Percentiles rank a stretch among this genome's conserved stretches.
Evolutionary conservation across 2,329 filamentous ascomycete genomes (phyloP).

Genomic region (Boeremia lycopersici): DNA sequence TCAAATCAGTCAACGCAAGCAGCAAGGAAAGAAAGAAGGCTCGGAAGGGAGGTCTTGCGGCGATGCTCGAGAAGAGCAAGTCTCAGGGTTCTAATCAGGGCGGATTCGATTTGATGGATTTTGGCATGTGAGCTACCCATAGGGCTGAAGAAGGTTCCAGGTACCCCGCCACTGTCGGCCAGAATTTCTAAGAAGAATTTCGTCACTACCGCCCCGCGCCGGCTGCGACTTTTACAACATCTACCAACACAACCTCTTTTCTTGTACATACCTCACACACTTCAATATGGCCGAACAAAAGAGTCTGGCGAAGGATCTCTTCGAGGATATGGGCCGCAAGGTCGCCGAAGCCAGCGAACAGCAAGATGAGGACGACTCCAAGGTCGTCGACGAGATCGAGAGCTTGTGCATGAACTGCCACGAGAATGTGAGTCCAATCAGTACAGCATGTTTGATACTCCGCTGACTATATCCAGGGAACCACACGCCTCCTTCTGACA

Average conservation of each 20-base stretch:
- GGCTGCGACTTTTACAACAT: slow-evolving; percentile 6
- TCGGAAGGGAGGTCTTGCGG: slow-evolving; percentile 61
- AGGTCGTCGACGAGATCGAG: slow-evolving; percentile 60
- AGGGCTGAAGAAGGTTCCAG: slow-evolving; percentile 34
- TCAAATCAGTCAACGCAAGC: slow-evolving; percentile 49
- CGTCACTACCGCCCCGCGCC: slow-evolving; percentile 24
- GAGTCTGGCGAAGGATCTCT: slow-evolving; percentile 55
- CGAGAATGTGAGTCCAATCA: slow-evolving; percentile 47
- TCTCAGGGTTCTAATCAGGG: slow-evolving; percentile 41
- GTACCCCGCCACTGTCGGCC: slow-evolving; percentile 12
- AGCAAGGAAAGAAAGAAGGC: slow-evolving; percentile 63
- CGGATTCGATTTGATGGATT: slow-evolving; percentile 59
- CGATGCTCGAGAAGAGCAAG: slow-evolving; percentile 57
- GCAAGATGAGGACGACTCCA: slow-evolving; percentile 48
- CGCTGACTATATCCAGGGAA: slow-evolving; percentile 64
- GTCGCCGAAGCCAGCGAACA: slow-evolving; percentile 50
- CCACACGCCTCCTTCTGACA: slow-evolving; percentile 84
- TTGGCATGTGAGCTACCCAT: slow-evolving; percentile 53
- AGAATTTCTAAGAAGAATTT: slow-evolving; percentile 33
- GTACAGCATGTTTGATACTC: slow-evolving; percentile 1
- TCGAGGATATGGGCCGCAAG: slow-evolving; percentile 59
- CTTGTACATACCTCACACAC: slow-evolving; percentile 2
- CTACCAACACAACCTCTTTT: slow-evolving; percentile 1
- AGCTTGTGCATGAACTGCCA: slow-evolving; percentile 63
- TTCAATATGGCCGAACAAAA: slow-evolving; percentile 41